Evolutionary conservation across 257 asterid species (phyloP), one percentile per base, ranked within the genome.

Genomic region (Jacaranda copaia): DNA sequence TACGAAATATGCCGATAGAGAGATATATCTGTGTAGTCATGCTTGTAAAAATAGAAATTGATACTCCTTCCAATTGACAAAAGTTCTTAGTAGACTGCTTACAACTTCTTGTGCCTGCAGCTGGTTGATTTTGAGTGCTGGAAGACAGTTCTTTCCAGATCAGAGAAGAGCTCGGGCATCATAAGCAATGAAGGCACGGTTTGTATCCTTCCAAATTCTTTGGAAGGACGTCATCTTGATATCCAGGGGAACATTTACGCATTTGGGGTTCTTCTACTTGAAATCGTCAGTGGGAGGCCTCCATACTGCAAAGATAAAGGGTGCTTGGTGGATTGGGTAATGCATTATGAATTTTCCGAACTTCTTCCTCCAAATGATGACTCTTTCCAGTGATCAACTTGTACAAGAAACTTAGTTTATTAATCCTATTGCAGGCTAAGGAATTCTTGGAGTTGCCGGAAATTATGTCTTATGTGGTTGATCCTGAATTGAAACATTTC

Each of bases 291-390:
- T 8, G 98, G 99, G n/a, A 87, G 87, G 72, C 87, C 88, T 36
- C 88, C 98, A 58, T 78, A 82, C 74, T 55, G 87, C 73, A 79
- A 88, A 76, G 96, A 88, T 32, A 87, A 86, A 79, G 99, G 96
- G 7, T 82, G 85, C 92, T 72, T 95, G 68, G 88, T 91, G 19
- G 97, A 95, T 75, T 93, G 97, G 97, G 98, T 94, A 85, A 56
- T 81, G 46, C 60, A 9, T 83, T 8, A 4, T 16, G 9, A 73
- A 52, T 35, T 42, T 43, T 36, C 25, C 63, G 2, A 66, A 73
- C 70, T 46, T 9, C 7, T 9, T 43, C 35, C 25, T 52, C 12
- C 12, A 43, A 35, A 46, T 78, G 3, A 6, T 5, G 35, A 16
- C 65, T 59, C 40, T 68, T 14, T 25, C 32, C 32, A 25, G 7